These are phyloP conservation scores for Phytophthora sojae DNA, from an alignment of 352 stramenopile species.

Conservation along the genomic window DNA sequence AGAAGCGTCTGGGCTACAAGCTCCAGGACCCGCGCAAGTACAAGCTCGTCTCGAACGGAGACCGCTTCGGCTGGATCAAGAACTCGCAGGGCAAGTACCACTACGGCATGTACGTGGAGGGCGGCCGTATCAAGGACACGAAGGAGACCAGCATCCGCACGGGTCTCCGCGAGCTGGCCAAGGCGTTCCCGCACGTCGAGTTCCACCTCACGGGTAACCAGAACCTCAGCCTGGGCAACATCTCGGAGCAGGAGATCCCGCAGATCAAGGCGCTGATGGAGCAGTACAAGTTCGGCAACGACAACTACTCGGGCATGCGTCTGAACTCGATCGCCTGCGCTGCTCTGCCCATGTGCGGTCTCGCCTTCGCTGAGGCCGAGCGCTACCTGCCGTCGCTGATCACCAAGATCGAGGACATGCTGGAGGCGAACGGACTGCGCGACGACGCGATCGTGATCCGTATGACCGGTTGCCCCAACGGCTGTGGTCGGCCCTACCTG, in stretches of 20 bases:
- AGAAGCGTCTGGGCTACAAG: conserved; percentile 95
- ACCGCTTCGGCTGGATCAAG: conserved; percentile 84
- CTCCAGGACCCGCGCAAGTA: conserved; percentile 85
- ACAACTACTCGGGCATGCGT: conserved; percentile 82
- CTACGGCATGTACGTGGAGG: conserved; percentile 89
- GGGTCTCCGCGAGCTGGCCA: conserved; percentile 91
- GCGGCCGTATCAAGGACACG: conserved; percentile 95
- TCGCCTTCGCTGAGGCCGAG: conserved; percentile 98
- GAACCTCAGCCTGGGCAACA: conserved; percentile 95
- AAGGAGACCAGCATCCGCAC: conserved; percentile 86
- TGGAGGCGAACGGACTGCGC: conserved; percentile 90
- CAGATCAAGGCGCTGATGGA: conserved; percentile 93
- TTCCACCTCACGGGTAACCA: conserved; percentile 97
- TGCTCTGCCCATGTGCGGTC: conserved; percentile 95
- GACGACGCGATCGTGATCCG: conserved; percentile 97
- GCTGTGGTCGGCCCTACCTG: conserved; percentile 97
- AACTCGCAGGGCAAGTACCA: conserved; percentile 73
- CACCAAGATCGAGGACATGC: conserved; percentile 91
- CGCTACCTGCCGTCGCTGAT: conserved; percentile 95
- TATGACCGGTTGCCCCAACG: conserved; percentile 99
- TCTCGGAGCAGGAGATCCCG: conserved; percentile 91
- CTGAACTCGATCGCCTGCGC: conserved; percentile 95
- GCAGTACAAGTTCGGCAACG: conserved; percentile 92
- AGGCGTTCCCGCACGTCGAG: conserved; percentile 91
- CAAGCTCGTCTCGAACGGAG: conserved; percentile 74